Evolutionary conservation across 495 filamentous ascomycete genomes (phyloP).

Genomic region (Penicillium antarcticum): DNA sequence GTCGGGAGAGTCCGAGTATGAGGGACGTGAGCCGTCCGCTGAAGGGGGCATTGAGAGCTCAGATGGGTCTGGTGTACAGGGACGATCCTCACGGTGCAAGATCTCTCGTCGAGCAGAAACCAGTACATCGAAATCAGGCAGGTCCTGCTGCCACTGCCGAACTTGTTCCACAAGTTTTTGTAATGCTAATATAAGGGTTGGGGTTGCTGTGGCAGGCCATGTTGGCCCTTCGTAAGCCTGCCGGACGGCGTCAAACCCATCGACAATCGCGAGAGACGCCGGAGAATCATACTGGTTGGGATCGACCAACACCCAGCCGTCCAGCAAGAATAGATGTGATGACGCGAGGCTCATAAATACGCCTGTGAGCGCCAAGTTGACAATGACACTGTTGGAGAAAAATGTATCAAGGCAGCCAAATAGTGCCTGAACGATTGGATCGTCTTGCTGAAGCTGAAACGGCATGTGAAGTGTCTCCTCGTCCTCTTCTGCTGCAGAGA

Average conservation of each 20-base stretch:
- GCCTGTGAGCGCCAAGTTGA: slow-evolving; percentile 82
- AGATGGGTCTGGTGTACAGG: slow-evolving; percentile 20
- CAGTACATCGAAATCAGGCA: slow-evolving; percentile 74
- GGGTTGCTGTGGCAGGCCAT: slow-evolving; percentile 34
- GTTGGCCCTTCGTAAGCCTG: slow-evolving; percentile 34
- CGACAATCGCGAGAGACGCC: background rate
- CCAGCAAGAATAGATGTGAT: slow-evolving; percentile 77
- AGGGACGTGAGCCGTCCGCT: slow-evolving; percentile 41
- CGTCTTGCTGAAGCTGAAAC: slow-evolving; percentile 57
- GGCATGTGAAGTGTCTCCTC: slow-evolving; percentile 29
- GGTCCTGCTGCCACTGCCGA: slow-evolving; percentile 58
- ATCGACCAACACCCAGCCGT: slow-evolving; percentile 85
- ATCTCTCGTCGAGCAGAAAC: slow-evolving; percentile 63
- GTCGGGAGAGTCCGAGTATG: slow-evolving; percentile 59
- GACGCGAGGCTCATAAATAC: slow-evolving; percentile 76
- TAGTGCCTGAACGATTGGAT: slow-evolving; percentile 71
- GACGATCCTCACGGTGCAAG: slow-evolving; percentile 33
- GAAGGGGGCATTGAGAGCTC: slow-evolving; percentile 17
- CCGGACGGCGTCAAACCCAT: slow-evolving; percentile 24
- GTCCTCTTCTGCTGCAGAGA: slow-evolving; percentile 20
- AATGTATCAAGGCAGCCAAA: slow-evolving; percentile 71
- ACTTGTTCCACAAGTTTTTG: slow-evolving; percentile 61
- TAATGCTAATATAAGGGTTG: slow-evolving; percentile 41
- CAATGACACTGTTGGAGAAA: slow-evolving; percentile 84
- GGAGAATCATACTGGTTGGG: slow-evolving; percentile 44